A percentile compares a stretch with the other conserved stretches of the same genome.
phyloP scores from a whole-genome alignment of 257 asterid genomes.

The Rubia yunnanensis region DNA sequence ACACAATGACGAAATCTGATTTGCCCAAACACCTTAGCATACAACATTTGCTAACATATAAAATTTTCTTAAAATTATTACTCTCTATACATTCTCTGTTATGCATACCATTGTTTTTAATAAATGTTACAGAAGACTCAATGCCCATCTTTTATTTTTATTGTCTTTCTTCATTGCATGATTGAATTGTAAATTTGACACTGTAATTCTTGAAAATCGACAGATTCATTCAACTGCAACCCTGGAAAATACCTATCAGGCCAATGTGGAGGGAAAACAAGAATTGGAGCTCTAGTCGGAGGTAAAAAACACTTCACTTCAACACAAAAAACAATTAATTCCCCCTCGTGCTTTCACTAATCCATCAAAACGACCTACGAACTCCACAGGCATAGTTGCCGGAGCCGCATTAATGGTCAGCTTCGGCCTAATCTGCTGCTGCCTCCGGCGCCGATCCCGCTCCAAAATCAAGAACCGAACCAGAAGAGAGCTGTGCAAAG shows the following conservation, averaged over 20 bases:
- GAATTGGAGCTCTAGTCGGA: constrained; percentile 62
- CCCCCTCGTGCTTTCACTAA: not conserved
- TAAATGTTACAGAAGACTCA: not conserved
- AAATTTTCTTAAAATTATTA: too few species aligned
- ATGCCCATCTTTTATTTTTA: not conserved
- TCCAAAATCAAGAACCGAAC: constrained; percentile 30
- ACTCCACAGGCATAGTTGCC: constrained; percentile 40
- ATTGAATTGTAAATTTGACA: not conserved
- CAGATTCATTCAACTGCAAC: constrained; percentile 51
- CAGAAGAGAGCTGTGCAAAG: constrained; percentile 33
- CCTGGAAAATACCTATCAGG: constrained; percentile 69
- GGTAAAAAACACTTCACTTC: constrained; percentile 28
- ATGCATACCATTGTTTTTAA: too few species aligned
- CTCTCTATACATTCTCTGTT: too few species aligned
- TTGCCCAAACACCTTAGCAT: too few species aligned
- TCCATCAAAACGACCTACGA: not conserved
- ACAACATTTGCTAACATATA: too few species aligned
- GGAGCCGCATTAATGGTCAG: constrained; percentile 58
- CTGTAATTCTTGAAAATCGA: not conserved
- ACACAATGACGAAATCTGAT: too few species aligned
- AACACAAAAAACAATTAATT: not conserved
- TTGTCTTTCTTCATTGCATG: not conserved
- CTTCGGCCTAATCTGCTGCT: constrained; percentile 43
- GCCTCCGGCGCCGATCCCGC: constrained; percentile 35
- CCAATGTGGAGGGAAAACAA: constrained; percentile 72